These are phyloP conservation scores for Athelia sp. DNA, from an alignment of 1,284 basidiomycete genomes.

Conservation along the genomic window DNA sequence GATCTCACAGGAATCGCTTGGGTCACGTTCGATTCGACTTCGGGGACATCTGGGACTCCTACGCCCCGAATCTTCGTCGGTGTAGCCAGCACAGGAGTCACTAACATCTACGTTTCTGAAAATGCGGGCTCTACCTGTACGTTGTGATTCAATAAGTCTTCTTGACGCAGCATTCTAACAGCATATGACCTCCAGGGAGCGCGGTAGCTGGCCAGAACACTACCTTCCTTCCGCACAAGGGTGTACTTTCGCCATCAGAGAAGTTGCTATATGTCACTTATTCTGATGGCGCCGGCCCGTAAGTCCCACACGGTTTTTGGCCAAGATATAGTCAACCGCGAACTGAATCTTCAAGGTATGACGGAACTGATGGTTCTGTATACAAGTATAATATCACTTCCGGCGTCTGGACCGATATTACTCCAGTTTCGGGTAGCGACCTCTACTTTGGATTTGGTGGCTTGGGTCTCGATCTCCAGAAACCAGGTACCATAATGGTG, in stretches of 20 bases:
- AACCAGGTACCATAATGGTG: conserved; percentile 62
- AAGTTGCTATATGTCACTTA: conserved; percentile 56
- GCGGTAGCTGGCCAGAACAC: conserved; percentile 54
- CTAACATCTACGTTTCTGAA: conserved; percentile 51
- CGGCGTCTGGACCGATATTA: conserved; percentile 50
- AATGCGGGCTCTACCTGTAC: conserved; percentile 54
- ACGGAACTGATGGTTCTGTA: conserved; percentile 44
- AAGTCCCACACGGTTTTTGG: too few species aligned
- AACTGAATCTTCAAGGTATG: conserved; percentile 24
- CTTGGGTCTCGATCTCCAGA: conserved; percentile 52
- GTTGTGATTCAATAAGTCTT: conserved; percentile 10
- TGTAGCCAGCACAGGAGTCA: conserved; percentile 49
- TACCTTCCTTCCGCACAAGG: conserved; percentile 59
- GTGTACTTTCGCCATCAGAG: conserved; percentile 53
- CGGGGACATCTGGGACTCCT: conserved; percentile 43
- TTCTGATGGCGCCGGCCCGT: conserved; percentile 43
- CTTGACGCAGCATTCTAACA: conserved; percentile 1
- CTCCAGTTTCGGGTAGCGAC: conserved; percentile 41
- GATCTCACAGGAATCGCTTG: conserved; percentile 55
- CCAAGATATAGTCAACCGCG: too few species aligned
- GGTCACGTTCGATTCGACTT: conserved; percentile 61
- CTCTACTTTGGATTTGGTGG: conserved; percentile 52
- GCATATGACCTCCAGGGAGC: conserved; percentile 33
- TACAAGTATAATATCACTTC: conserved; percentile 46
- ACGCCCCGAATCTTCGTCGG: conserved; percentile 66